Base-by-base conservation (phyloP, 345 rosid species). In the Carallia brachiata region DNA sequence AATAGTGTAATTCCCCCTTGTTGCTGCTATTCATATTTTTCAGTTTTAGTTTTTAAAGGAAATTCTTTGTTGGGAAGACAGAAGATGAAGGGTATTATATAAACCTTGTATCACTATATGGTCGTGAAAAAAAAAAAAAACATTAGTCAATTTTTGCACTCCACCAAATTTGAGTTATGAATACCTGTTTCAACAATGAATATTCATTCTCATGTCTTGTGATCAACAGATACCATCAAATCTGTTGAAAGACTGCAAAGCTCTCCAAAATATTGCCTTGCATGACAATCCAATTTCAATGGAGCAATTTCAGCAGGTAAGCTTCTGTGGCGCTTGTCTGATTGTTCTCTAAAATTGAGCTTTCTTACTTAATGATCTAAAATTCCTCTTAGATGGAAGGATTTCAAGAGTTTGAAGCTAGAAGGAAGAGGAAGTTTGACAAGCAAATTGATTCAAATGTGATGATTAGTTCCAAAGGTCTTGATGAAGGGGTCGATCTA, bases 381-480 rank as follows among this genome's bases (percentile, higher is more conserved):
- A 68, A 63, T 36, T 65, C 30, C 44, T 39, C 56, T 36, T 77
- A 94, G 97, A 90, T 94, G 95, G 95, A 89, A 73, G 98, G 98
- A 67, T 94, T 88, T 76, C 82, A 74, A 59, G 97, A 91, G 68
- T 94, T 91, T 72, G 97, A 94, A 84, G 87, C 83, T 58, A 86
- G 97, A 86, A 88, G 98, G 77, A 94, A 85, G 85, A 90, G 79
- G 85, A 94, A 94, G 75, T 91, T 89, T 58, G 98, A 94, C 84
- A 91, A 94, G 81, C 98, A 91, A 73, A 91, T 94, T 23, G 98
- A 94, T 80, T 88, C 95, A 1, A 94, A 94, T 65, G 95, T 94
- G 85, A 91, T 94, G 97, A 91, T 94, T 37, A 67, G 95, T 78
- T 94, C 98, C 3, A 88, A 85, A 81, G 97, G 89, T 79, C 94